Evolutionary conservation across 1,139 yeast species (phyloP).

Genomic region (Nakaseomyces uthaithaninus): DNA sequence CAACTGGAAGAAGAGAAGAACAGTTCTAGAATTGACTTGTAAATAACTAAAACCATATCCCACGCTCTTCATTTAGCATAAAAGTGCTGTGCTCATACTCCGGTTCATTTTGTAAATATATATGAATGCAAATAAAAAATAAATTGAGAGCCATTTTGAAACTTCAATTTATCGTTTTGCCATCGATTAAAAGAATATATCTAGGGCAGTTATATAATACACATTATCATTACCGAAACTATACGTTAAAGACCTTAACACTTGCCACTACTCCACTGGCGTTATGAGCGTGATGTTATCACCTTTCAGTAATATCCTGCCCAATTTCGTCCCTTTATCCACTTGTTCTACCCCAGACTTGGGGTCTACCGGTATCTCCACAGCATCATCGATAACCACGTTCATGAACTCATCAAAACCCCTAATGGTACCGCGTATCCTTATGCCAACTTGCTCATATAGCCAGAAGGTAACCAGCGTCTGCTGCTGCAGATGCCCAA

Average conservation of each 20-base stretch:
- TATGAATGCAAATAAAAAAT: neutral
- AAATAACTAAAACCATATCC: neutral
- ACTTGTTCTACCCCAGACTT: conserved; percentile 25
- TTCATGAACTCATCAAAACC: conserved; percentile 99
- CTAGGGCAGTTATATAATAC: too few relatives aligned
- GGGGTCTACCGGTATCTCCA: conserved; percentile 46
- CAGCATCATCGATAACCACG: conserved; percentile 83
- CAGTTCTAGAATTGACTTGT: conserved; percentile 7
- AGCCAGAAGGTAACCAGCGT: conserved; percentile 77
- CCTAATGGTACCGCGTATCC: conserved; percentile 73
- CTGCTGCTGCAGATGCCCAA: conserved; percentile 79
- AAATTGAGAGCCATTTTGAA: neutral
- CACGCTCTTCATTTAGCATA: neutral
- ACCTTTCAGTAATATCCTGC: conserved; percentile 74
- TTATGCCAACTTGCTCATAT: conserved; percentile 68
- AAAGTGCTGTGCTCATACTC: too few relatives aligned
- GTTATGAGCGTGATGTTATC: conserved; percentile 85
- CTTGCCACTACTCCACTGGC: conserved; percentile 27
- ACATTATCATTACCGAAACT: neutral
- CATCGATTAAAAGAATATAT: too few relatives aligned
- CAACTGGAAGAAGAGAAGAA: conserved; percentile 3
- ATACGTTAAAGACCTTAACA: too few relatives aligned
- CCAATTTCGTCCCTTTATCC: conserved; percentile 41
- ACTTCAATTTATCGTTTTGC: too few relatives aligned
- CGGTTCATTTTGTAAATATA: neutral